phyloP scores from a whole-genome alignment of 73 alveolate genomes.

The Uronychia binucleata region DNA sequence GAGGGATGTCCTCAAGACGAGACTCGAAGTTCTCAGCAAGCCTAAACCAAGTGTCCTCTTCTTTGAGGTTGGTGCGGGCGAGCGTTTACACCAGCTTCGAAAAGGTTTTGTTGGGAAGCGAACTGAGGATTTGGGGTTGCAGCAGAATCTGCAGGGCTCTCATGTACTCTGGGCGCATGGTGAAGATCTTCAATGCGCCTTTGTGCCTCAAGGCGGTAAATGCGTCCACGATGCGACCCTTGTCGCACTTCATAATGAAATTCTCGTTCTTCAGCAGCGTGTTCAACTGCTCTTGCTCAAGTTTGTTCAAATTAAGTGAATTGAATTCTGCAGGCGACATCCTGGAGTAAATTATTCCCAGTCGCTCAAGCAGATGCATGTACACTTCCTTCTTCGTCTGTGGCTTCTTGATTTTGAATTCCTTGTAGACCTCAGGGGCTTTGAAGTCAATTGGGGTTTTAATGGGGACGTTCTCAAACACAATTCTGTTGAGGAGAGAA shows the following conservation, averaged over 20 bases:
- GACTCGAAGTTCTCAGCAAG: neutral
- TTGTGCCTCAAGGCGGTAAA: neutral
- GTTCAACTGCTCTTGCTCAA: slow-evolving; percentile 26
- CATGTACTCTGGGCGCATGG: slow-evolving; percentile 8
- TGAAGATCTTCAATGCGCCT: slow-evolving; percentile 13
- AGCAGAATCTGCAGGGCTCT: neutral
- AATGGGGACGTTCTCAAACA: neutral
- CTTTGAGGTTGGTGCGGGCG: neutral
- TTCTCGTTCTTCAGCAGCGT: slow-evolving; percentile 7
- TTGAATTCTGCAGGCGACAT: slow-evolving; percentile 21
- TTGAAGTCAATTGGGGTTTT: slow-evolving; percentile 28
- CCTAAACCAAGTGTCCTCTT: neutral
- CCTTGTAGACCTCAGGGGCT: slow-evolving; percentile 34
- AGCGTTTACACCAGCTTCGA: neutral
- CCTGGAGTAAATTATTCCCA: slow-evolving; percentile 4
- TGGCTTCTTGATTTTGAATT: slow-evolving; percentile 40
- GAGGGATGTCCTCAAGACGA: neutral
- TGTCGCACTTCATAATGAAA: neutral
- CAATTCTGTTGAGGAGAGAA: neutral
- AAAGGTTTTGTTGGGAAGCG: neutral
- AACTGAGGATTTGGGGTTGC: neutral
- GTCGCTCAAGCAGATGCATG: slow-evolving; percentile 23
- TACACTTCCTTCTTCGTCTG: slow-evolving; percentile 26
- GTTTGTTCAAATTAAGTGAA: slow-evolving; percentile 6
- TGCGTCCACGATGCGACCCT: neutral